Percentiles rank a stretch among this genome's conserved stretches.
Evolutionary conservation across 2,329 filamentous ascomycete species (phyloP).

Genomic region (Phoma sp.): DNA sequence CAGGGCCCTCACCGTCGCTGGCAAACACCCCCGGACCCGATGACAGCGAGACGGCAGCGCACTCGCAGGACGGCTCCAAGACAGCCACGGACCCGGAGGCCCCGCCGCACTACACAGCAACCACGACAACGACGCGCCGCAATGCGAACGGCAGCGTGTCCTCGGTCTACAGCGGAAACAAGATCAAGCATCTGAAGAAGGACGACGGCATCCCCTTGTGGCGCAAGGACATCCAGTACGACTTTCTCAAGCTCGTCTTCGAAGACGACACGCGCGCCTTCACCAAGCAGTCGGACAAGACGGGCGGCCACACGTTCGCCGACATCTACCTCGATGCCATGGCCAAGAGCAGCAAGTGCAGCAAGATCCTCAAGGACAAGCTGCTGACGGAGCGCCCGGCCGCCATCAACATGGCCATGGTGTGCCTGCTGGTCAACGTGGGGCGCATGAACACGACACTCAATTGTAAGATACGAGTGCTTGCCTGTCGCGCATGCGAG

Average conservation of each 20-base stretch:
- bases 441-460: constrained; percentile 98
- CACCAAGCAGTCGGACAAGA: constrained; percentile 86
- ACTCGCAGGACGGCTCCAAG: constrained; percentile 36
- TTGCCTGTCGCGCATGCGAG: constrained; percentile 17
- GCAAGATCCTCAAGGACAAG: constrained; percentile 97
- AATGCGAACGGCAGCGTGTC: constrained; percentile 71
- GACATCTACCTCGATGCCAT: constrained; percentile 98
- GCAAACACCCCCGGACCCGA: constrained; percentile 42
- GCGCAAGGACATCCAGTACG: constrained; percentile 87
- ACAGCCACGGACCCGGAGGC: constrained; percentile 35
- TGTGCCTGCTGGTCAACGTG: constrained; percentile 95
- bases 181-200: constrained; percentile 86
- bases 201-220: constrained; percentile 87
- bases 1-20: constrained; percentile 36
- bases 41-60: constrained; percentile 40
- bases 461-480: constrained; percentile 71
- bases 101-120: constrained; percentile 54
- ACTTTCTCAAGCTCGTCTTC: constrained; percentile 82
- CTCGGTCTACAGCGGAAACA: constrained; percentile 72
- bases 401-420: constrained; percentile 99
- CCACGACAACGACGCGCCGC: constrained; percentile 60
- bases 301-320: constrained; percentile 78
- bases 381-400: constrained; percentile 88
- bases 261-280: constrained; percentile 79
- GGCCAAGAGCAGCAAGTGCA: constrained; percentile 98